Evolutionary conservation across 345 rosid genomes (phyloP).

Genomic region (Trapa bicornis): DNA sequence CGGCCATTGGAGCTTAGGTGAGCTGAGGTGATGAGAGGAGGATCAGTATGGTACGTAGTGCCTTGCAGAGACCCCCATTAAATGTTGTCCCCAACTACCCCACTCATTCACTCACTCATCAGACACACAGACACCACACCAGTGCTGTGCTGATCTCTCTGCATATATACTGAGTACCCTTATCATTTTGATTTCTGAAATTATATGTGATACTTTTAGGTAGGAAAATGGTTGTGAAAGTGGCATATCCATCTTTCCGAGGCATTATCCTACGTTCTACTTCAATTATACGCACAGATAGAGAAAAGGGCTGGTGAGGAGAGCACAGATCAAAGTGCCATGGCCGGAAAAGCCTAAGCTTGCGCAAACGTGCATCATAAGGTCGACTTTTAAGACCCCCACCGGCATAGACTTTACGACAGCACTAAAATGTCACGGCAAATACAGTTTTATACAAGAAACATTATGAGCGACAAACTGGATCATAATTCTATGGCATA

Average conservation of each 20-base stretch:
- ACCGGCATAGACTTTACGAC: not conserved
- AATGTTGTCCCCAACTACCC: conserved; percentile 4
- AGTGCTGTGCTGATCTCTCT: not conserved
- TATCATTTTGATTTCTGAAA: not conserved
- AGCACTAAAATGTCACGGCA: not conserved
- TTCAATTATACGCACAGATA: not conserved
- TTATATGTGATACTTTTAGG: not conserved
- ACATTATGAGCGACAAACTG: not conserved
- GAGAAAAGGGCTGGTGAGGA: not conserved
- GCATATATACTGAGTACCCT: not conserved
- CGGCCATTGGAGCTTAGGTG: not conserved
- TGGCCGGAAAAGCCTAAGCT: not conserved
- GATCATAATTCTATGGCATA: not conserved
- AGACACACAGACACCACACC: not conserved
- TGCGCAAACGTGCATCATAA: not conserved
- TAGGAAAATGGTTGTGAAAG: not conserved
- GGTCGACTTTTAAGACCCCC: not conserved
- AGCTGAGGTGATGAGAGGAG: not conserved
- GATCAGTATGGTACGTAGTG: not conserved
- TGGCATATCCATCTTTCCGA: not conserved
- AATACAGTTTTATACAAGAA: not conserved
- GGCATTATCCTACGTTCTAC: not conserved
- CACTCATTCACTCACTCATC: not conserved
- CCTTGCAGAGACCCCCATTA: not conserved
- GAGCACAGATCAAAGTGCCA: too few relatives aligned